phyloP scores from a whole-genome alignment of 768 basidiomycete genomes.

The Tremella yokohamensis region DNA sequence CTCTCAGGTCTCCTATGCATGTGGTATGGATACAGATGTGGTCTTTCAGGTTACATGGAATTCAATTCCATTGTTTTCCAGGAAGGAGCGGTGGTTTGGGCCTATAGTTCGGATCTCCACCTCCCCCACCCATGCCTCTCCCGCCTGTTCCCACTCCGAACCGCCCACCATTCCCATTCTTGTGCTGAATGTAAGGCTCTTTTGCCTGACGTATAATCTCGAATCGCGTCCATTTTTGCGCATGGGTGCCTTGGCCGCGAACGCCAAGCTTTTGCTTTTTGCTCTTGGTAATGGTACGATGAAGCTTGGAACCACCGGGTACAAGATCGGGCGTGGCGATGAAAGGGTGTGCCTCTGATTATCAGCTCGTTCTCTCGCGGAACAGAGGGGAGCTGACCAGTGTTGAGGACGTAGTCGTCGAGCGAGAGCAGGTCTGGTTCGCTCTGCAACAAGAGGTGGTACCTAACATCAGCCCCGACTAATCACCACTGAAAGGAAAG shows the following conservation, averaged over 20 bases:
- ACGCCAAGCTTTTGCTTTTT: conserved; percentile 32
- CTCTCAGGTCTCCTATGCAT: conserved; percentile 1
- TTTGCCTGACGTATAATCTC: conserved; percentile 12
- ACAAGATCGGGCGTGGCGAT: conserved; percentile 33
- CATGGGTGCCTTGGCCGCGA: conserved; percentile 40
- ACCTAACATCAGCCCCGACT: conserved; percentile 24
- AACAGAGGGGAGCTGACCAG: conserved; percentile 38
- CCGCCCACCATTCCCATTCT: conserved; percentile 1
- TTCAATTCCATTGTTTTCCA: background rate
- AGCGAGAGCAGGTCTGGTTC: conserved; percentile 48
- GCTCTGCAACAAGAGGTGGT: conserved; percentile 50
- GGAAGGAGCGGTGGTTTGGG: background rate
- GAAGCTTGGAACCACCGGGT: conserved; percentile 38
- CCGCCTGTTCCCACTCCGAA: conserved; percentile 4
- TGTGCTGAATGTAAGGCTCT: background rate
- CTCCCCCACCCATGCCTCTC: conserved; percentile 10
- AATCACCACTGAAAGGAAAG: background rate
- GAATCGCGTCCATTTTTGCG: conserved; percentile 39
- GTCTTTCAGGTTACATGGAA: background rate
- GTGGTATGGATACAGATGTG: background rate
- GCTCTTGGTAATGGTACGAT: conserved; percentile 22
- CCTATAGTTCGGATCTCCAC: background rate
- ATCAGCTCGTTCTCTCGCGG: background rate
- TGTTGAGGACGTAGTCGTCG: conserved; percentile 52
- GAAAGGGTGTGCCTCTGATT: conserved; percentile 50